phyloP scores from a whole-genome alignment of 176 grass and related monocot species.

The Aegilops sharonensis region DNA sequence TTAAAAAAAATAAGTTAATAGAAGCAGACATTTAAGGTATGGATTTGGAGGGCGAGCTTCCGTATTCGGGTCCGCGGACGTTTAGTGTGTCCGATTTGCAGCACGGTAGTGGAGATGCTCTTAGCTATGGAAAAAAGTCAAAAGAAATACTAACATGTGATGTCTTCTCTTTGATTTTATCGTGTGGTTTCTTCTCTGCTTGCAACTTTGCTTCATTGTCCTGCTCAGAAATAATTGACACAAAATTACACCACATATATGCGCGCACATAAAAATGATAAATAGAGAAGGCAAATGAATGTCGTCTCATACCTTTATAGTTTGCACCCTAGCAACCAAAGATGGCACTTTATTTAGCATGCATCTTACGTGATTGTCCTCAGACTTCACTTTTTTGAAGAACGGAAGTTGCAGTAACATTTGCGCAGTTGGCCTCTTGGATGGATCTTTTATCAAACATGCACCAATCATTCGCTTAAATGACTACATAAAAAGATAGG shows the following conservation, averaged over 20 bases:
- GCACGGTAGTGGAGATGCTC: too few species aligned
- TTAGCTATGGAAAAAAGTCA: background rate
- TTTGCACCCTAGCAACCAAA: slow-evolving; percentile 59
- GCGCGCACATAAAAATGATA: background rate
- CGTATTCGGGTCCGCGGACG: too few species aligned
- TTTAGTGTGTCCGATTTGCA: too few species aligned
- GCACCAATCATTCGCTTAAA: slow-evolving; percentile 90
- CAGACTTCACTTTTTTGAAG: slow-evolving; percentile 71
- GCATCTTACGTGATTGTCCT: slow-evolving; percentile 54
- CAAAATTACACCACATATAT: background rate
- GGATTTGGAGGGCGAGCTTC: too few species aligned
- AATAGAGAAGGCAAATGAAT: background rate
- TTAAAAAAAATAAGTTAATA: too few species aligned
- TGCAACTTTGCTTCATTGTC: slow-evolving; percentile 78
- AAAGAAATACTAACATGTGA: slow-evolving; percentile 54
- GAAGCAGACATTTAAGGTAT: too few species aligned
- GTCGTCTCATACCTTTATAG: slow-evolving; percentile 40
- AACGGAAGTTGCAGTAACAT: slow-evolving; percentile 84
- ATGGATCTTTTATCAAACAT: slow-evolving; percentile 92
- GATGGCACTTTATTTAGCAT: slow-evolving; percentile 79
- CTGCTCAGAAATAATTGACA: slow-evolving; percentile 30
- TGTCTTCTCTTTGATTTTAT: slow-evolving; percentile 65
- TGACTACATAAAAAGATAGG: slow-evolving; percentile 33
- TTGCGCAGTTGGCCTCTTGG: slow-evolving; percentile 66
- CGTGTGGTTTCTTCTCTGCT: slow-evolving; percentile 52